Base-by-base conservation (phyloP, 2,329 filamentous ascomycete genomes). In the Endothia cerciana region DNA sequence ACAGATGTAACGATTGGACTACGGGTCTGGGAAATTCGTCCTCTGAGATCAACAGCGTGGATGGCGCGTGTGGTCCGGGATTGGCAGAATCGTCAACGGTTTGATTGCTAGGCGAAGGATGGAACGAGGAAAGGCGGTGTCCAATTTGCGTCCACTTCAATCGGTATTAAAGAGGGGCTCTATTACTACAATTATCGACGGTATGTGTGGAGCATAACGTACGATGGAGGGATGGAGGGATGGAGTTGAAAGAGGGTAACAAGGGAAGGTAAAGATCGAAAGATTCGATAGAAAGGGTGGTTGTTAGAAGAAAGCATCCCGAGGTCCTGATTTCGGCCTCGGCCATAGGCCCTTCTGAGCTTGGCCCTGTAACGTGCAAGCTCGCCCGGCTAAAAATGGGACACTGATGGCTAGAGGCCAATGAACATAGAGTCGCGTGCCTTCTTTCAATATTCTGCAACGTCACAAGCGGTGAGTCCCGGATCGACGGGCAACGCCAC, bases 371-470 rank as follows among this genome's bases (percentile, higher is more conserved):
- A 33, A 25, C 40, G 25, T 25, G 19, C 40, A 45, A 63, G 61
- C 49, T 47, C 15, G 49, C 36, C 55, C 61, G 61, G 61, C 28
- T 57, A 57, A 56, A 45, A 36, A 38, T 57, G 61, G 61, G 19
- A 13, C 38, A 3, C 15, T 38, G 25, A 8, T 45, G 40, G 13
- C 11, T 22, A n/a, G 28, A 15, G 33, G n/a, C 61, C 51, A 63
- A 63, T 63, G 5, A 47, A 2, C 4, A 33, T 8, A 2, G n/a
- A 28, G 51, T 63, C 61, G 61, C 61, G 61, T 63, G 61, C 49
- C 33, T 51, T 38, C 43, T n/a, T 60, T 30, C 38, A 5, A 51
- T 62, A 36, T 30, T 56, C 60, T 57, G 38, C 38, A 49, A 43
- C 61, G 28, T 56, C 49, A 60, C 43, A 15, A 25, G 30, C 41